Percentiles rank a stretch among this genome's conserved stretches.
Conservation (phyloP, 2,329 filamentous ascomycete genomes). For the Nakataea oryzae region DNA sequence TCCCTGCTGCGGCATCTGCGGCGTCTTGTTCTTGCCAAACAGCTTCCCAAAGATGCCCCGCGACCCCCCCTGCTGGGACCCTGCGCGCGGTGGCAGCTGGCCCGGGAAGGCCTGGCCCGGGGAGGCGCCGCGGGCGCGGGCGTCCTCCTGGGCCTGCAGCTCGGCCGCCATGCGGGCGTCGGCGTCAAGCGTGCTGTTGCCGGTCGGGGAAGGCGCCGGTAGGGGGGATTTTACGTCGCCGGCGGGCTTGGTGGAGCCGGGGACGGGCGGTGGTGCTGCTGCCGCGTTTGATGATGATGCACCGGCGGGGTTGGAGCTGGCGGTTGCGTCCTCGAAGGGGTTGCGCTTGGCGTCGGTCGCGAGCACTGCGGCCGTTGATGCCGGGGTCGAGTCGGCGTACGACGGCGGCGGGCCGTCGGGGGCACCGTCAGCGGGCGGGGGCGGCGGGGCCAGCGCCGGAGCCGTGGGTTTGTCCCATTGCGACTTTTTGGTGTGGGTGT, state of each 20-base stretch:
- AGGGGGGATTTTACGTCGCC: neutral
- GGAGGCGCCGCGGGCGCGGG: slow-evolving; percentile 30
- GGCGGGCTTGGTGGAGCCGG: neutral
- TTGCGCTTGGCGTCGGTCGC: slow-evolving; percentile 55
- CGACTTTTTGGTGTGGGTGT: slow-evolving; percentile 76
- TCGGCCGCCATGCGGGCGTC: slow-evolving; percentile 67
- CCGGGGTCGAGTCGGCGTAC: slow-evolving; percentile 37
- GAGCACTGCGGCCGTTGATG: slow-evolving; percentile 20
- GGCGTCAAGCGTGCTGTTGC: slow-evolving; percentile 28
- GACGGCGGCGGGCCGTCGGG: slow-evolving; percentile 56
- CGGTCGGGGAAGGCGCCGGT: too few species aligned
- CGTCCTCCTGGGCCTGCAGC: slow-evolving; percentile 77
- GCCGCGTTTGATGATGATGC: neutral
- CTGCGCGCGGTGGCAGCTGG: slow-evolving; percentile 30
- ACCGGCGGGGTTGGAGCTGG: slow-evolving; percentile 12
- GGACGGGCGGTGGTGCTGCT: neutral
- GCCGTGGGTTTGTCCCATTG: slow-evolving; percentile 80
- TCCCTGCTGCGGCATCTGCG: slow-evolving; percentile 6
- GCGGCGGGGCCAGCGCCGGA: slow-evolving; percentile 41
- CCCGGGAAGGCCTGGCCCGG: slow-evolving; percentile 18
- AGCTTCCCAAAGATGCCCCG: slow-evolving; percentile 40
- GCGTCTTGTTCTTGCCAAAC: slow-evolving; percentile 34
- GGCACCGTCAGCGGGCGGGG: slow-evolving; percentile 23
- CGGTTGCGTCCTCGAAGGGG: slow-evolving; percentile 45
- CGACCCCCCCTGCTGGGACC: slow-evolving; percentile 23